Evolutionary conservation across 2,329 filamentous ascomycete species (phyloP), one percentile per base, ranked within the genome.

Genomic region (Periconia sp.): DNA sequence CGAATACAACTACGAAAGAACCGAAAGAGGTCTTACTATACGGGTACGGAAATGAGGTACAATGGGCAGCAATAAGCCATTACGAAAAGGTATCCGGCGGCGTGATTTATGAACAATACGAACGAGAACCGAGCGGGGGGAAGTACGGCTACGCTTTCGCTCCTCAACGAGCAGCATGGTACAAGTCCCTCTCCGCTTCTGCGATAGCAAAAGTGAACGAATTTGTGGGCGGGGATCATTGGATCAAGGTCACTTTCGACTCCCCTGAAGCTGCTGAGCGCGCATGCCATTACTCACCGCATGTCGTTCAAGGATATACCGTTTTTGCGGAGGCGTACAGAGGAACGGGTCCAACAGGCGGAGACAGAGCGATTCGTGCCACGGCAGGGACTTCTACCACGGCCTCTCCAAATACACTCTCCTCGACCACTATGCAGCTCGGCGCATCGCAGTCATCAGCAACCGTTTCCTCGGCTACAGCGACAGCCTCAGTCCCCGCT

Each of bases 101-200:
- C 18, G 75, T 83, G 50, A 89, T 96, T 65, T 92, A 92, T 70
- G 92, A 97, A 73, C 92, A 96, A 72, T 97, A 97, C 70, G 84
- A 91, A 7, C 85, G 92, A 50, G 85, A 88, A 52, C 87, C 92
- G n/a, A 88, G 89, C 3, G 78, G 83, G 42, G 80, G 85, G 50
- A 81, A 87, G 44, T 92, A 87, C 74, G 87, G 74, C n/a, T 73
- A 88, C 63, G 81, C 85, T 1, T 83, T 92, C 54, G 81, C 87
- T 50, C 86, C 90, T 57, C 83, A 87, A 36, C 54, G 59, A 11
- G 84, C 87, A 8, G 81, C 87, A 7, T 84, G 86, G 34, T 82
- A 84, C 44, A 79, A 82, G 37, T 80, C 81, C 8, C 73, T 96
- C 38, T 87, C 86, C 2, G 73, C 81, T 13, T 85, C 87, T 25